A percentile compares a stretch with the other conserved stretches of the same genome.
Evolutionary conservation across 2,329 filamentous ascomycete species (phyloP).

Genomic region (Epichloe amarillans): DNA sequence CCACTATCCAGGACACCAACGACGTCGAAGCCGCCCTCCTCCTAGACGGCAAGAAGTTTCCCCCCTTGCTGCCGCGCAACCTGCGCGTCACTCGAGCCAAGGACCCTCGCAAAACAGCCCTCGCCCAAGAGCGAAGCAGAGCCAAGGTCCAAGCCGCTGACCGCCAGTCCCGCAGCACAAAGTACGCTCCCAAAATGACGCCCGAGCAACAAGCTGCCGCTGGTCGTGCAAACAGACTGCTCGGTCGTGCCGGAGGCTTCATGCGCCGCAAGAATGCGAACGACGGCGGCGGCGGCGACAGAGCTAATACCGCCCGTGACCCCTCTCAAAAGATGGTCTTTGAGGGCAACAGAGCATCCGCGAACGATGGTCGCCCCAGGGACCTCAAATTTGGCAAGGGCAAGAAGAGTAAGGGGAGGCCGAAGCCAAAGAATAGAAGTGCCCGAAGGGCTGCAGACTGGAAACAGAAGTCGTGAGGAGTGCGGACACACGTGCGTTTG

Average conservation of each 20-base stretch:
- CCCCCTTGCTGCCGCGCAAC: conserved; percentile 79
- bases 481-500: background rate
- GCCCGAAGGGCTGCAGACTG: conserved; percentile 29
- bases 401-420: conserved; percentile 36
- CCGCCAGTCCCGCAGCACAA: conserved; percentile 26
- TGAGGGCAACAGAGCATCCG: conserved; percentile 63
- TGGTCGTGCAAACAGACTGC: conserved; percentile 60
- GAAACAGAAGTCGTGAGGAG: conserved; percentile 25
- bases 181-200: conserved; percentile 58
- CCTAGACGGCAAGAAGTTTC: conserved; percentile 86
- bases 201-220: conserved; percentile 56
- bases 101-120: conserved; percentile 47
- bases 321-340: conserved; percentile 60
- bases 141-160: conserved; percentile 23
- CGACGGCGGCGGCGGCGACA: conserved; percentile 10
- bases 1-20: conserved; percentile 51
- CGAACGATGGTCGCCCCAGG: conserved; percentile 49
- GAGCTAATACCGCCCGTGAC: conserved; percentile 17
- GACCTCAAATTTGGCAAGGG: conserved; percentile 35
- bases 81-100: conserved; percentile 81
- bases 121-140: conserved; percentile 26
- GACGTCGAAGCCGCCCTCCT: conserved; percentile 83
- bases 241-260: conserved; percentile 54
- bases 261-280: conserved; percentile 25
- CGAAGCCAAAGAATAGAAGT: conserved; percentile 23